Evolutionary conservation across 805 yeast species (phyloP).

Genomic region (Grigorovia jiainica): DNA sequence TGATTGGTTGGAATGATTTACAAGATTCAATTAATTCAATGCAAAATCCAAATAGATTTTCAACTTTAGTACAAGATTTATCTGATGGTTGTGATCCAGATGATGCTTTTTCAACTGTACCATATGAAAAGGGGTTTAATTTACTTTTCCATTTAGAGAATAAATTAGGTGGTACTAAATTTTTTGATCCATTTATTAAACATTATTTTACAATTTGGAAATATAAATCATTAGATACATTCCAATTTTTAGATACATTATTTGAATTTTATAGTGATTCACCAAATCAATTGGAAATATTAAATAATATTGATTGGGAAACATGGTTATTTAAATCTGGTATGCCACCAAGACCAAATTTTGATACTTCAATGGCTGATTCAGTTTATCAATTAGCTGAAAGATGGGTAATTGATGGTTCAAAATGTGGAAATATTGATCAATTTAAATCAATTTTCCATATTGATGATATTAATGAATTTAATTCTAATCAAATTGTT

Average conservation of each 20-base stretch:
- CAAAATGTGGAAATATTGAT: slow-evolving; percentile 5
- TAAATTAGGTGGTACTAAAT: slow-evolving; percentile 50
- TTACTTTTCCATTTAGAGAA: slow-evolving; percentile 67
- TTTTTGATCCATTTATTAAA: slow-evolving; percentile 73
- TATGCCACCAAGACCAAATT: slow-evolving; percentile 78
- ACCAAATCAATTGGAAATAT: slow-evolving; percentile 35
- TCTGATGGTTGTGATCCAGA: slow-evolving; percentile 72
- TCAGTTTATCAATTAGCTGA: slow-evolving; percentile 57
- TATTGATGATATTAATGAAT: slow-evolving; percentile 41
- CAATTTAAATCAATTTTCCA: slow-evolving; percentile 32
- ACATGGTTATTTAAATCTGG: slow-evolving; percentile 77
- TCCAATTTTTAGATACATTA: slow-evolving; percentile 66
- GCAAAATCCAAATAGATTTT: slow-evolving; percentile 45
- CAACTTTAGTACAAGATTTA: slow-evolving; percentile 62
- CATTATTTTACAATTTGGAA: slow-evolving; percentile 64
- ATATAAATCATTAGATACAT: slow-evolving; percentile 67
- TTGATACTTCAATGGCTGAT: slow-evolving; percentile 71
- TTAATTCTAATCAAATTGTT: slow-evolving; percentile 68
- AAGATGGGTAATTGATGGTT: slow-evolving; percentile 46
- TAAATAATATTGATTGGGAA: slow-evolving; percentile 75
- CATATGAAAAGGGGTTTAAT: slow-evolving; percentile 86
- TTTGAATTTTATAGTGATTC: slow-evolving; percentile 49
- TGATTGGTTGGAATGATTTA: slow-evolving; percentile 84
- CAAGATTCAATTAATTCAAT: slow-evolving; percentile 56
- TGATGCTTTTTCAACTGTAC: slow-evolving; percentile 79